These are phyloP conservation scores for Peronospora belbahrii DNA, from an alignment of 352 stramenopile genomes.

Conservation along the genomic window DNA sequence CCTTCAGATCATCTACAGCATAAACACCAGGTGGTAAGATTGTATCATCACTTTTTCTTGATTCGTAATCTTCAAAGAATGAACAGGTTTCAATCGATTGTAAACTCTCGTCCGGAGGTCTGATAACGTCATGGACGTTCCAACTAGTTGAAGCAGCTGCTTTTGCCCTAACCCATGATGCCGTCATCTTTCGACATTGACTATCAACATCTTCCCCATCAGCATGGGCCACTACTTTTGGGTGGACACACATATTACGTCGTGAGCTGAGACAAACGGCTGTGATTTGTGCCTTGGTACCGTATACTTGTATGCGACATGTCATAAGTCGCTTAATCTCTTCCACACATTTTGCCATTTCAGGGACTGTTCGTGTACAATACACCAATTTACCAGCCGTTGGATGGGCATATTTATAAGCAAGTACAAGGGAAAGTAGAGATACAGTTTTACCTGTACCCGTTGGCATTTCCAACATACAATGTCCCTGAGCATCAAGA, in stretches of 20 bases:
- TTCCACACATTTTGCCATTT: slow-evolving; percentile 98
- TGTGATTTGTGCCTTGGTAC: slow-evolving; percentile 54
- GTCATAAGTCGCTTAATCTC: slow-evolving; percentile 94
- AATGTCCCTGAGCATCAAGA: slow-evolving; percentile 95
- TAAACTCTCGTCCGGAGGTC: too few species aligned
- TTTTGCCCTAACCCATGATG: slow-evolving; percentile 92
- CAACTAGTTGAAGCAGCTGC: too few species aligned
- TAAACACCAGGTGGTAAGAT: slow-evolving; percentile 92
- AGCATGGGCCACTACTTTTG: slow-evolving; percentile 91
- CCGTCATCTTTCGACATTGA: slow-evolving; percentile 95
- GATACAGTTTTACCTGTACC: slow-evolving; percentile 98
- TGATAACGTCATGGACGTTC: too few species aligned
- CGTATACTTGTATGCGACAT: slow-evolving; percentile 66
- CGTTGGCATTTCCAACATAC: slow-evolving; percentile 98
- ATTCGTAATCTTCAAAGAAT: slow-evolving; percentile 89
- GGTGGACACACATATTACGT: slow-evolving; percentile 98
- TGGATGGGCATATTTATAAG: slow-evolving; percentile 91
- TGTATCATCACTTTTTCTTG: slow-evolving; percentile 83
- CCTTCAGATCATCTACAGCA: slow-evolving; percentile 94
- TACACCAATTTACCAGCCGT: slow-evolving; percentile 97
- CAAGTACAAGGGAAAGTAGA: slow-evolving; percentile 94
- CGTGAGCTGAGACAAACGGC: slow-evolving; percentile 88
- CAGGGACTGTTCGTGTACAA: slow-evolving; percentile 98
- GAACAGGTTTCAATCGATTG: slow-evolving; percentile 82
- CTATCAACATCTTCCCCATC: slow-evolving; percentile 96